These are phyloP conservation scores for Penicillium angulare DNA, from an alignment of 495 filamentous ascomycete genomes.

Conservation along the genomic window DNA sequence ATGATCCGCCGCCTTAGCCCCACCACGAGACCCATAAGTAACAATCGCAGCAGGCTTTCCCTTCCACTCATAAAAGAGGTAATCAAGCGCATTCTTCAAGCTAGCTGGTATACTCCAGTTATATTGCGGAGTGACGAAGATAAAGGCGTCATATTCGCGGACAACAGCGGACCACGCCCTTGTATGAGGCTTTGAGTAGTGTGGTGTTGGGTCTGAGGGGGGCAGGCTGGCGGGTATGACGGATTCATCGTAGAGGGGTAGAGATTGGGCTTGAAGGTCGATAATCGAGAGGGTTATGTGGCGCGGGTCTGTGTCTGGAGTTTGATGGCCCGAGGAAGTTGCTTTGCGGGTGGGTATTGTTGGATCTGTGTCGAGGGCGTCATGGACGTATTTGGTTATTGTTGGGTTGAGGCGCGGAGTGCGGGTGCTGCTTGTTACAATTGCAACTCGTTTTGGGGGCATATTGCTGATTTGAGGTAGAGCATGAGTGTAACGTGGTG, in stretches of 20 bases:
- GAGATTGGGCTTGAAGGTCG: conserved; percentile 50
- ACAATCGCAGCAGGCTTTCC: conserved; percentile 57
- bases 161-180: conserved; percentile 51
- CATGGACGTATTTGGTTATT: conserved; percentile 28
- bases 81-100: conserved; percentile 64
- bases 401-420: conserved; percentile 26
- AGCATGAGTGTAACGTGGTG: no score
- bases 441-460: conserved; percentile 22
- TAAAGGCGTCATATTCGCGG: conserved; percentile 46
- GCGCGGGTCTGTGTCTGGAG: conserved; percentile 16
- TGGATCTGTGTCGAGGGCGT: conserved; percentile 19
- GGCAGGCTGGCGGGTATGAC: conserved; percentile 49
- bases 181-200: conserved; percentile 48
- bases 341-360: conserved; percentile 18
- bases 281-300: conserved; percentile 32
- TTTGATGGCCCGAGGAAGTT: neutral
- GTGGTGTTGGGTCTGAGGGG: conserved; percentile 26
- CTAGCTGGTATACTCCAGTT: conserved; percentile 55
- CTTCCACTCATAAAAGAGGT: conserved; percentile 58
- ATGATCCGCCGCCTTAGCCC: conserved; percentile 35
- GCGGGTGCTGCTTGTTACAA: conserved; percentile 31
- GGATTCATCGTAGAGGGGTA: conserved; percentile 57
- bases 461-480: conserved; percentile 7
- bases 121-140: conserved; percentile 58
- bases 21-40: conserved; percentile 53